Evolutionary conservation across 73 alveolate genomes (phyloP).

Genomic region (Paramecium pentaurelia): DNA sequence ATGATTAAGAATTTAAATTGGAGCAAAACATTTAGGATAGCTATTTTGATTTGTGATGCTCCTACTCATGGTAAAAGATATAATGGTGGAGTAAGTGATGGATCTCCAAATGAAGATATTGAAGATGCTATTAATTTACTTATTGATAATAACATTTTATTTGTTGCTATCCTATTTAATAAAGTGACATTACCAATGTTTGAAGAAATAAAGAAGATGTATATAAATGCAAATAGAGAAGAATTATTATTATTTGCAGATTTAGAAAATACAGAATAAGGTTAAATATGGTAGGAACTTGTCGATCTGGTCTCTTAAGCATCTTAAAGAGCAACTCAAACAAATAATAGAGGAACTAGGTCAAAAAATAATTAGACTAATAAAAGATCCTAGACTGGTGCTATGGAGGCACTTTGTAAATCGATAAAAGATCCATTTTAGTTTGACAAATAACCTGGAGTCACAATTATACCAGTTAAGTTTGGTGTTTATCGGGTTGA

Average conservation of each 20-base stretch:
- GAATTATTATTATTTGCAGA: slow-evolving; percentile 33
- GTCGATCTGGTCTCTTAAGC: slow-evolving; percentile 30
- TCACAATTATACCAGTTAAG: background rate
- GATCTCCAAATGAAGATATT: slow-evolving; percentile 29
- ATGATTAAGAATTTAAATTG: slow-evolving; percentile 54
- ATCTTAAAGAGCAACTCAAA: slow-evolving; percentile 31
- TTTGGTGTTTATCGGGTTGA: background rate
- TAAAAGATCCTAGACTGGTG: background rate
- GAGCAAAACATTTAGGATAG: slow-evolving; percentile 54
- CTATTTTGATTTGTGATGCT: slow-evolving; percentile 36
- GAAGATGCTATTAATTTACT: slow-evolving; percentile 27
- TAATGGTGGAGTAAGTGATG: background rate
- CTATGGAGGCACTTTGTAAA: slow-evolving; percentile 32
- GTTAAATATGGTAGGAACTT: background rate
- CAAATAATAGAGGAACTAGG: slow-evolving; percentile 33
- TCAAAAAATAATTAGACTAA: background rate
- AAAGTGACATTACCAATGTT: background rate
- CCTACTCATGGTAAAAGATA: slow-evolving; percentile 29
- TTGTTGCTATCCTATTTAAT: slow-evolving; percentile 2
- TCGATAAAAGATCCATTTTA: background rate
- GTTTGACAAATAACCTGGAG: background rate
- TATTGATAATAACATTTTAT: background rate
- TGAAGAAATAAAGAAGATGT: slow-evolving; percentile 24
- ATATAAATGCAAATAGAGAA: background rate
- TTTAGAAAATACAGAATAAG: slow-evolving; percentile 15